Base-by-base conservation (phyloP, 2,329 filamentous ascomycete genomes). In the Aspergillus sp. region DNA sequence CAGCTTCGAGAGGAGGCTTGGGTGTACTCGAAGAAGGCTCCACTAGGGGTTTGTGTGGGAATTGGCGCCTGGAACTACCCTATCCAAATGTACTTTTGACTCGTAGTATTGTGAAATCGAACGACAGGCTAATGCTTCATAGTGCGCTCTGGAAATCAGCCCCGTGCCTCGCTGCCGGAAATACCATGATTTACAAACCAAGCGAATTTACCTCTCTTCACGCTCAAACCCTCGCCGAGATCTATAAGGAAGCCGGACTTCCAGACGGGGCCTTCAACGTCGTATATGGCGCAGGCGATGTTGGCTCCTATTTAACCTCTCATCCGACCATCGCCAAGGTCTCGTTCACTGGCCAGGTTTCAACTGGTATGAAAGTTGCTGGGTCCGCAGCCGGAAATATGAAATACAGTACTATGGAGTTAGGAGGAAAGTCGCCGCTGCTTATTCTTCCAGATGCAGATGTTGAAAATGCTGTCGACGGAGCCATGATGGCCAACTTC, bases 41-140 rank as follows among this genome's bases (percentile, higher is more conserved):
- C 91, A 5, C 78, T 96, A 17, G 91, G 91, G 24, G 90, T 95
- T 13, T 96, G 91, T 71, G 91, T 85, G 13, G 91, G 90, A 56
- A 96, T 96, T 64, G 91, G 91, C 55, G 91, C 91, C 13, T 96
- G 91, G 91, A 96, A 96, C 76, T 96, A 96, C 71, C 91, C 91
- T 12, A 89, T 96, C 62, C 91, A 96, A 73, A 96, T 96, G 74
- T 79, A 68, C 56, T 72, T 26, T 30, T 39, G 5, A 36, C 11
- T 17, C 17, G 18, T 20, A 7, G 1, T 26, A 26, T 11, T n/a
- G 12, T 32, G 5, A 20, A 8, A 34, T 36, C 22, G 32, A 18
- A 12, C 38, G 24, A 15, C 12, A 41, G 26, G 34, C 42, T 64
- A 38, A 65, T 17, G 41, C 26, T 34, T n/a, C 32, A 13, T 48